A percentile compares a stretch with the other conserved stretches of the same genome.
These are phyloP conservation scores for Closterium sp. DNA, from an alignment of 139 green algal genomes.

Conservation along the genomic window DNA sequence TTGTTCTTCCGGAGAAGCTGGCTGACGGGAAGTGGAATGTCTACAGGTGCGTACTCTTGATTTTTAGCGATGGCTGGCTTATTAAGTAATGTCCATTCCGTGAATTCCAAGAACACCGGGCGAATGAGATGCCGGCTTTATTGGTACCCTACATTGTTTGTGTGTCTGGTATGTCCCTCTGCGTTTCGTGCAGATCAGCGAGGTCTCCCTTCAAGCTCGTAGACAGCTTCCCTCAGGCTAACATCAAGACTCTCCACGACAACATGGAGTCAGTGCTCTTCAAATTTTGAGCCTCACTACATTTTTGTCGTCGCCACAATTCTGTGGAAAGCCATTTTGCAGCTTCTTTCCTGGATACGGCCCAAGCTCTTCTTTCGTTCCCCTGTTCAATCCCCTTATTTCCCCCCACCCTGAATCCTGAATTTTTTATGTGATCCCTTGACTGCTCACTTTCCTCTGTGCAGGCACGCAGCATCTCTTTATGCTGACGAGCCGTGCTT, in stretches of 20 bases:
- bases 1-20: constrained; percentile 51
- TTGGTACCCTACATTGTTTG: background rate
- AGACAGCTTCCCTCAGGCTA: constrained; percentile 66
- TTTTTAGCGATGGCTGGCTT: background rate
- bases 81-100: background rate
- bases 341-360: no score
- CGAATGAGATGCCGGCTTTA: background rate
- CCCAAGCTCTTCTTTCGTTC: no score
- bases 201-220: constrained; percentile 72
- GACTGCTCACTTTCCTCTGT: background rate
- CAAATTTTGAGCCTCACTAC: background rate
- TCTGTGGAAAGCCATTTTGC: no score
- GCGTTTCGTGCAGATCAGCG: constrained; percentile 14
- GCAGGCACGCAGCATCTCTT: constrained; percentile 50
- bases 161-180: background rate
- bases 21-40: constrained; percentile 46
- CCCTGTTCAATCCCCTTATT: no score
- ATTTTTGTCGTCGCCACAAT: no score
- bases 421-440: background rate
- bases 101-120: background rate
- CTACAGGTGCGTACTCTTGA: constrained; percentile 39
- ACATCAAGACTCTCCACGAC: constrained; percentile 89
- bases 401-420: no score
- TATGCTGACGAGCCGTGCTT: constrained; percentile 68
- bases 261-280: constrained; percentile 67